A percentile compares a stretch with the other conserved stretches of the same genome.
phyloP scores from a whole-genome alignment of 169 alveolate genomes.

The Haemoproteus tartakovskyi region DNA sequence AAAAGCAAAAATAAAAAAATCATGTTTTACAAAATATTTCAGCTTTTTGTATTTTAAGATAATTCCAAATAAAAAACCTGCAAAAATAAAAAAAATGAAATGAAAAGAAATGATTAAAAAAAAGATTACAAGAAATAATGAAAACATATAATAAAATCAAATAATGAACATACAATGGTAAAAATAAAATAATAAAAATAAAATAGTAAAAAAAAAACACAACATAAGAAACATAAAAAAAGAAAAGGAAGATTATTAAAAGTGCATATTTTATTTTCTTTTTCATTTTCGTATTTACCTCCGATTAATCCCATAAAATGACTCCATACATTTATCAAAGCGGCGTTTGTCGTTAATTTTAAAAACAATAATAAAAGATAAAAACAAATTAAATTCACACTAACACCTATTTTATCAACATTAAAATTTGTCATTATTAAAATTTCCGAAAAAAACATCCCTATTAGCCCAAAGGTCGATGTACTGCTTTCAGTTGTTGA shows the following conservation, averaged over 20 bases:
- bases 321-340: slow-evolving; percentile 49
- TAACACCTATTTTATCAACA: slow-evolving; percentile 64
- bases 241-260: too few relatives aligned
- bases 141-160: neutral
- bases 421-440: slow-evolving; percentile 67
- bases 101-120: neutral
- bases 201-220: neutral
- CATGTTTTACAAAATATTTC: slow-evolving; percentile 52
- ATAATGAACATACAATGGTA: neutral
- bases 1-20: slow-evolving; percentile 61
- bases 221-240: neutral
- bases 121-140: too few relatives aligned
- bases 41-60: slow-evolving; percentile 58
- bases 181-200: neutral
- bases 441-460: slow-evolving; percentile 66
- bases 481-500: slow-evolving; percentile 68
- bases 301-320: slow-evolving; percentile 66
- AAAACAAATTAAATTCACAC: slow-evolving; percentile 66
- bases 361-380: slow-evolving; percentile 52
- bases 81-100: neutral
- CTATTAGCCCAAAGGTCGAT: slow-evolving; percentile 60
- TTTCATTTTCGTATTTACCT: slow-evolving; percentile 56
- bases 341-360: slow-evolving; percentile 55
- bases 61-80: slow-evolving; percentile 55
- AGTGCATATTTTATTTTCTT: neutral